Evolutionary conservation across 2,329 filamentous ascomycete species (phyloP).

Genomic region (Arthroderma uncinatum): DNA sequence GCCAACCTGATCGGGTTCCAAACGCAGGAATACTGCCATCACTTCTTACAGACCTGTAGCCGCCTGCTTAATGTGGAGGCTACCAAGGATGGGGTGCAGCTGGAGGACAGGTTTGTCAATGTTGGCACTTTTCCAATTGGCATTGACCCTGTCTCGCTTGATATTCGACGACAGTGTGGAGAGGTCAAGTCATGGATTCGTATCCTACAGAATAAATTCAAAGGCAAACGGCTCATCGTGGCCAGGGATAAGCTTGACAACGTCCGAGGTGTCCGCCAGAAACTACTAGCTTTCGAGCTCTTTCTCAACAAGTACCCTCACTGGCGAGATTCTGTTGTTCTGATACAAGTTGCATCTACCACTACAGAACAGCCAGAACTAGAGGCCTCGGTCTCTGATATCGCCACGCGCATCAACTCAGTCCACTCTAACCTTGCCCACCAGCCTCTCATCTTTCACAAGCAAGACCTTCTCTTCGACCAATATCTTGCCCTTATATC

Average conservation of each 20-base stretch:
- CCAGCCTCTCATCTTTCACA: conserved; percentile 83
- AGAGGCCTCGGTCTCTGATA: conserved; percentile 79
- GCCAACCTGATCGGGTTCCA: conserved; percentile 91
- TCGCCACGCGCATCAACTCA: conserved; percentile 88
- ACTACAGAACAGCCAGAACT: conserved; percentile 80
- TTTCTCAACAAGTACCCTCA: conserved; percentile 90
- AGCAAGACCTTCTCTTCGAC: conserved; percentile 85
- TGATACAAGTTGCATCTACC: conserved; percentile 89
- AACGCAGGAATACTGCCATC: conserved; percentile 81
- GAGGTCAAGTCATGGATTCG: conserved; percentile 70
- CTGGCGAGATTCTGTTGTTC: conserved; percentile 73
- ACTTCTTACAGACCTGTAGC: conserved; percentile 93
- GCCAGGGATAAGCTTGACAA: conserved; percentile 89
- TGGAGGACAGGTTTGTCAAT: conserved; percentile 88
- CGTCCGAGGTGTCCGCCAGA: conserved; percentile 84
- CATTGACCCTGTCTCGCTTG: conserved; percentile 70
- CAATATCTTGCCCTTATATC: conserved; percentile 89
- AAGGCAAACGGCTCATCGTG: conserved; percentile 81
- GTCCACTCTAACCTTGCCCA: conserved; percentile 82
- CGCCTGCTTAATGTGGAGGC: conserved; percentile 83
- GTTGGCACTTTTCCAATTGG: conserved; percentile 79
- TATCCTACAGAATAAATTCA: conserved; percentile 71
- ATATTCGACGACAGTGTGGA: conserved; percentile 56
- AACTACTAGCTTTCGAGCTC: conserved; percentile 80
- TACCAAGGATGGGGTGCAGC: conserved; percentile 72